A percentile compares a stretch with the other conserved stretches of the same genome.
These are phyloP conservation scores for Cyclostephanos tholiformis DNA, from an alignment of 108 stramenopile genomes.

Conservation along the genomic window DNA sequence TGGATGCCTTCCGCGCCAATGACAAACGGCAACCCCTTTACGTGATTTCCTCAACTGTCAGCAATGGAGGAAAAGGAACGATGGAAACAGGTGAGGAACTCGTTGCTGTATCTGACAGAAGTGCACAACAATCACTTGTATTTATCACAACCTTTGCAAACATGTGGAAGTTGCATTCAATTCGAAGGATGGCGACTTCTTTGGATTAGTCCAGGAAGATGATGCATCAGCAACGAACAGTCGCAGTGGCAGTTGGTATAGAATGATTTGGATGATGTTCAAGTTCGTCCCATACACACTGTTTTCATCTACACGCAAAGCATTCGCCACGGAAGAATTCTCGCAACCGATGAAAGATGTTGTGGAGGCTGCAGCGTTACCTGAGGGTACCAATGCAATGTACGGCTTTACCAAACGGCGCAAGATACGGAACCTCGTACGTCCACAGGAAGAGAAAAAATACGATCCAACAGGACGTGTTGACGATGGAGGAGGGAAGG, in stretches of 20 bases:
- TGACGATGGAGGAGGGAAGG: slow-evolving; percentile 40
- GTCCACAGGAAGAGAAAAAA: slow-evolving; percentile 12
- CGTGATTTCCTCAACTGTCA: slow-evolving; percentile 43
- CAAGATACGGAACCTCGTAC: slow-evolving; percentile 12
- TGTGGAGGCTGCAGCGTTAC: slow-evolving; percentile 17
- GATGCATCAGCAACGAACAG: neutral
- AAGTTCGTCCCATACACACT: slow-evolving; percentile 22
- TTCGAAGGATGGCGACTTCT: slow-evolving; percentile 52
- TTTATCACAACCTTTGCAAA: neutral
- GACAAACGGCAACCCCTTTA: slow-evolving; percentile 47
- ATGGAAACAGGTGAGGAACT: slow-evolving; percentile 22
- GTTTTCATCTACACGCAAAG: slow-evolving; percentile 19
- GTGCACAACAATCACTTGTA: neutral
- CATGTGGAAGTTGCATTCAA: slow-evolving; percentile 37
- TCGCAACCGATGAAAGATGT: slow-evolving; percentile 12
- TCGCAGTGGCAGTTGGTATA: slow-evolving; percentile 25
- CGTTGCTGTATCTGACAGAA: neutral
- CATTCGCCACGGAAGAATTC: slow-evolving; percentile 16
- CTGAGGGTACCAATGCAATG: slow-evolving; percentile 46
- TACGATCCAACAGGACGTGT: slow-evolving; percentile 44
- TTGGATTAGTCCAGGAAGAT: slow-evolving; percentile 24
- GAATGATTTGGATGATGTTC: slow-evolving; percentile 24
- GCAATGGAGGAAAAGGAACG: slow-evolving; percentile 37
- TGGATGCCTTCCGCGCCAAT: slow-evolving; percentile 50
- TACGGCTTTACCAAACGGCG: slow-evolving; percentile 35